These are phyloP conservation scores for Diddensiella santjacobensis DNA, from an alignment of 805 yeast species.

Conservation along the genomic window DNA sequence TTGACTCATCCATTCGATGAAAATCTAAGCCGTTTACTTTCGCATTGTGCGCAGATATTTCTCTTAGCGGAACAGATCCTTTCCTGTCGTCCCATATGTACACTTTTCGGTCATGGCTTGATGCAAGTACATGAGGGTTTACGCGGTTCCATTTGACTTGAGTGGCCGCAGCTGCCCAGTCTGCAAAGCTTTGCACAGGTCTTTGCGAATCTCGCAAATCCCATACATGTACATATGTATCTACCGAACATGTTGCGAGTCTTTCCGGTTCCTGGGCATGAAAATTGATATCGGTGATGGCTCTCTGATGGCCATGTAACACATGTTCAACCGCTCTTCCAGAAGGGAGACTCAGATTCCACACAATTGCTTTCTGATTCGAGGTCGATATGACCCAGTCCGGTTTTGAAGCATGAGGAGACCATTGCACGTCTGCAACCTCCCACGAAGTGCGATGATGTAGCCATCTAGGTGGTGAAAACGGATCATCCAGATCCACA, in stretches of 20 bases:
- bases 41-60: slow-evolving; percentile 72
- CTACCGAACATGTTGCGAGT: slow-evolving; percentile 90
- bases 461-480: slow-evolving; percentile 89
- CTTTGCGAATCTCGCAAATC: slow-evolving; percentile 73
- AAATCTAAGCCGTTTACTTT: slow-evolving; percentile 90
- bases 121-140: slow-evolving; percentile 74
- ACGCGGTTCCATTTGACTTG: slow-evolving; percentile 91
- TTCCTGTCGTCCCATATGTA: slow-evolving; percentile 86
- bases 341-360: slow-evolving; percentile 79
- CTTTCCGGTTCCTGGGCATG: slow-evolving; percentile 83
- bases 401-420: slow-evolving; percentile 81
- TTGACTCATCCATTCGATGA: slow-evolving; percentile 53
- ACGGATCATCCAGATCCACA: slow-evolving; percentile 94
- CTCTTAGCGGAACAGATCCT: slow-evolving; percentile 69
- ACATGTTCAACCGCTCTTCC: slow-evolving; percentile 79
- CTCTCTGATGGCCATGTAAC: slow-evolving; percentile 84
- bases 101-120: slow-evolving; percentile 77
- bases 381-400: slow-evolving; percentile 92
- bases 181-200: slow-evolving; percentile 79
- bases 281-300: slow-evolving; percentile 93
- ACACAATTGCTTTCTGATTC: slow-evolving; percentile 89
- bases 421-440: slow-evolving; percentile 98
- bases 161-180: slow-evolving; percentile 91
- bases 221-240: slow-evolving; percentile 84
- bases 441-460: slow-evolving; percentile 95